Percentiles rank a stretch among this genome's conserved stretches.
Evolutionary conservation across 164 flowering plant species (phyloP).

Genomic region (Annona squamosa): DNA sequence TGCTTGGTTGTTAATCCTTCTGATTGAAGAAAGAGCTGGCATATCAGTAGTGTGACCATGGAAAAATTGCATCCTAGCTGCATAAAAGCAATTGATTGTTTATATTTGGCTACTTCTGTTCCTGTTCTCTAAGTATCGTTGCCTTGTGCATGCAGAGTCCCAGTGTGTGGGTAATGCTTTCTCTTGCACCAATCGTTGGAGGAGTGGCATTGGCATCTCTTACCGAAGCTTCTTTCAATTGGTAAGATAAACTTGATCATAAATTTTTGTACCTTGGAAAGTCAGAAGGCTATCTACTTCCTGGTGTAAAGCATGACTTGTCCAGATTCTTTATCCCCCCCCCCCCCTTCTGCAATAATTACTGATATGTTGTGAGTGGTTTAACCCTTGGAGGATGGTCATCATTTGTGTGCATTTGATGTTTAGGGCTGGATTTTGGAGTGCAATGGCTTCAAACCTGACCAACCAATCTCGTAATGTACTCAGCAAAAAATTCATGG

Average conservation of each 20-base stretch:
- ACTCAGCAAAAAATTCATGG: slow-evolving; percentile 87
- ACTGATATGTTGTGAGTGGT: neutral
- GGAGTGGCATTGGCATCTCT: slow-evolving; percentile 93
- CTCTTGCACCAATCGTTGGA: slow-evolving; percentile 90
- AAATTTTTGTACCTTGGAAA: neutral
- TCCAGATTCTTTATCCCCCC: neutral
- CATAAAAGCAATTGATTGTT: neutral
- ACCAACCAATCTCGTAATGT: slow-evolving; percentile 89
- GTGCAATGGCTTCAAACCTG: slow-evolving; percentile 98
- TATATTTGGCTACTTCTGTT: neutral
- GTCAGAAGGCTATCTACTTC: neutral
- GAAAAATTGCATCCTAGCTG: neutral
- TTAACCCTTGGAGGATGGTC: neutral
- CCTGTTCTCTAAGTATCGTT: neutral
- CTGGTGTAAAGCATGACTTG: neutral
- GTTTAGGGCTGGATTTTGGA: slow-evolving; percentile 92
- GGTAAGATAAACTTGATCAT: slow-evolving; percentile 32
- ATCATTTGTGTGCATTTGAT: neutral
- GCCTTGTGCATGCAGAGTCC: slow-evolving; percentile 48
- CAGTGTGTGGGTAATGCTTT: slow-evolving; percentile 70
- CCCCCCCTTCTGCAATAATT: neutral
- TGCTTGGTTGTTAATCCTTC: too few species aligned
- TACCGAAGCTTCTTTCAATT: slow-evolving; percentile 94
- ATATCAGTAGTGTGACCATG: neutral
- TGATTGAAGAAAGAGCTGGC: neutral